These are phyloP conservation scores for Aspergillus bombycis DNA, from an alignment of 2,329 filamentous ascomycete species.

Conservation along the genomic window DNA sequence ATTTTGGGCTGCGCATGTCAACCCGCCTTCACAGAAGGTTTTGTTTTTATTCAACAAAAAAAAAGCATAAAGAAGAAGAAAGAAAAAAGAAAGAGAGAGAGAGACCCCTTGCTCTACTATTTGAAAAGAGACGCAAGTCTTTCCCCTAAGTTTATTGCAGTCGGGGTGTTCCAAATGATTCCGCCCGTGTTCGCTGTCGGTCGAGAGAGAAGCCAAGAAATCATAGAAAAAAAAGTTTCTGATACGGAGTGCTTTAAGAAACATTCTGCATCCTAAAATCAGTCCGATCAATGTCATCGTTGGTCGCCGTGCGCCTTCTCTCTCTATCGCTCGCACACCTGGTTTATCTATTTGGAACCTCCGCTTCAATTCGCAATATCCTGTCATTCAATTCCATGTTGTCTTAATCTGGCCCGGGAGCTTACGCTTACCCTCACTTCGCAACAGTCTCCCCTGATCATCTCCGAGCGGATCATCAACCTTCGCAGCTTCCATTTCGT, in stretches of 20 bases:
- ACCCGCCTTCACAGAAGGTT: not conserved
- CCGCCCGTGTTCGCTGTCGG: constrained; percentile 7
- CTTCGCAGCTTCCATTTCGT: constrained; percentile 24
- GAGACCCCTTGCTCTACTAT: not conserved
- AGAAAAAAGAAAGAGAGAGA: not conserved
- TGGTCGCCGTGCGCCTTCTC: constrained; percentile 17
- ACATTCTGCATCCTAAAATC: constrained; percentile 9
- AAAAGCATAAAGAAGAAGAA: not conserved
- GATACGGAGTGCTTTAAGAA: constrained; percentile 12
- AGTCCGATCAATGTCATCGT: constrained; percentile 17
- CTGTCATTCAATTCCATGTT: not conserved
- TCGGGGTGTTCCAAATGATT: constrained; percentile 1
- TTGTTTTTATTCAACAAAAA: not conserved
- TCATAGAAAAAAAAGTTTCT: constrained; percentile 17
- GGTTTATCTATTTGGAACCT: constrained; percentile 7
- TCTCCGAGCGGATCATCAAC: constrained; percentile 28
- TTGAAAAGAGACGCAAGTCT: not conserved
- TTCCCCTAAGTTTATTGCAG: constrained; percentile 3
- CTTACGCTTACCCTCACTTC: constrained; percentile 24
- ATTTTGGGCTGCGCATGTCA: constrained; percentile 9
- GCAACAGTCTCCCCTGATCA: constrained; percentile 30
- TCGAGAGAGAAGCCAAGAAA: constrained; percentile 7
- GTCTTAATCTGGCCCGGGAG: constrained; percentile 3
- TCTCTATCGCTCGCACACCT: constrained; percentile 15
- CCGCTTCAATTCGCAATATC: constrained; percentile 3